Conservation (phyloP, 139 green algal species). For the Chlorella sp. region DNA sequence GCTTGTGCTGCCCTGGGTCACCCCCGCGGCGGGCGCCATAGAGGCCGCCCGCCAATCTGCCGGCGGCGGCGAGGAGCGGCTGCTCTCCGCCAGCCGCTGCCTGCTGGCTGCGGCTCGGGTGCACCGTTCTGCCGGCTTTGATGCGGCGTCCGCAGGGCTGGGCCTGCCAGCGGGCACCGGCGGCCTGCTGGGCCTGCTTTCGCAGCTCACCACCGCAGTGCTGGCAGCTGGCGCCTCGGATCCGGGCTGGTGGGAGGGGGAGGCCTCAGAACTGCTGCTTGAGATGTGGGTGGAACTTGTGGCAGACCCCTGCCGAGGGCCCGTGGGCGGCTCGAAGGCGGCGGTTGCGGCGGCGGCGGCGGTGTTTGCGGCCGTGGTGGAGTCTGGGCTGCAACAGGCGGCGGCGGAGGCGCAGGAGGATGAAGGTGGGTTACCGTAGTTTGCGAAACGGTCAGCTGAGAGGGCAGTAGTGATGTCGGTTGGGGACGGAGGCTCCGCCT, state of each 20-base stretch:
- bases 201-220: constrained; percentile 51
- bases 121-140: constrained; percentile 49
- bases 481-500: not conserved
- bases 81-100: constrained; percentile 74
- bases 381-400: constrained; percentile 57
- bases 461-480: not conserved
- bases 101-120: constrained; percentile 44
- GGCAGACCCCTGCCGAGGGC: constrained; percentile 18
- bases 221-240: constrained; percentile 33
- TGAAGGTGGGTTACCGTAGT: constrained; percentile 6
- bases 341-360: constrained; percentile 10
- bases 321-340: not conserved
- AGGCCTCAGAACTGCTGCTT: constrained; percentile 68
- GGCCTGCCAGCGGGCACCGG: not conserved
- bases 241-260: constrained; percentile 45
- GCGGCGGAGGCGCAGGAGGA: constrained; percentile 67
- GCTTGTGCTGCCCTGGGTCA: constrained; percentile 58
- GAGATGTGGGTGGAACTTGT: constrained; percentile 56
- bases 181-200: constrained; percentile 54
- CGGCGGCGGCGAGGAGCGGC: constrained; percentile 47
- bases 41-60: constrained; percentile 7
- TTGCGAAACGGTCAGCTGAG: not conserved
- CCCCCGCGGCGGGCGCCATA: constrained; percentile 48
- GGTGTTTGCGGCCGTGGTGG: constrained; percentile 34
- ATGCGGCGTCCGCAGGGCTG: constrained; percentile 10